Evolutionary conservation across 257 asterid genomes (phyloP), one percentile per base, ranked within the genome.

Genomic region (Solanum habrochaites): DNA sequence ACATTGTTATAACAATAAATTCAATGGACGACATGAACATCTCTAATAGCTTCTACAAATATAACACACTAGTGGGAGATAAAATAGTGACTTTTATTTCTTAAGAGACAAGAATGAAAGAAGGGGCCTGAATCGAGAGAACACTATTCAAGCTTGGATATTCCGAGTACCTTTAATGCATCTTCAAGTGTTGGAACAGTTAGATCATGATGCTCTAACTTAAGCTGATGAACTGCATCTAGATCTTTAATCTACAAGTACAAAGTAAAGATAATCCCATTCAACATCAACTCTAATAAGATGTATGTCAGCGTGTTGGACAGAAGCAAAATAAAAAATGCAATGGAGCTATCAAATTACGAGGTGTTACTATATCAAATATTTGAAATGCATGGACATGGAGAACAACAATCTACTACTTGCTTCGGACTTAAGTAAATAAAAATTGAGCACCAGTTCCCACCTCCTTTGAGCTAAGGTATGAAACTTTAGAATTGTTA

Each of bases 401-500:
- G 11, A 12, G 23, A 80, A 47, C 20, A 43, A 31, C 11, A 15
- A 49, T 81, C 85, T 11, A 49, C 42, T 31, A 49, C 3, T 81
- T 29, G 20, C 21, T 47, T 45, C 47, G 5, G 83, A 29, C 25
- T 62, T n/a, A 6, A n/a, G 70, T 11, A 62, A 72, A 45, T 29
- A 8, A 49, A 81, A 11, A 81, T 31, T 45, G 21, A 81, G 12
- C 77, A 85, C 15, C 29, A 85, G 69, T 39, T 73, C 91, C 86
- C 91, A 96, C 99, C 99, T 97, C 98, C 89, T 94, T 93, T 90
- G 42, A 89, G 93, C 93, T 95, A 83, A 93, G 87, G 88, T 93
- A 77, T 82, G 99, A 98, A 88, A 93, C 98, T 91, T 89, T 95
- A 88, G 96, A 91, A 45, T 98, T 90, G 83, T 71, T 87, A 89